phyloP scores from a whole-genome alignment of 2,329 filamentous ascomycete species.

The Paraphoma sp. region DNA sequence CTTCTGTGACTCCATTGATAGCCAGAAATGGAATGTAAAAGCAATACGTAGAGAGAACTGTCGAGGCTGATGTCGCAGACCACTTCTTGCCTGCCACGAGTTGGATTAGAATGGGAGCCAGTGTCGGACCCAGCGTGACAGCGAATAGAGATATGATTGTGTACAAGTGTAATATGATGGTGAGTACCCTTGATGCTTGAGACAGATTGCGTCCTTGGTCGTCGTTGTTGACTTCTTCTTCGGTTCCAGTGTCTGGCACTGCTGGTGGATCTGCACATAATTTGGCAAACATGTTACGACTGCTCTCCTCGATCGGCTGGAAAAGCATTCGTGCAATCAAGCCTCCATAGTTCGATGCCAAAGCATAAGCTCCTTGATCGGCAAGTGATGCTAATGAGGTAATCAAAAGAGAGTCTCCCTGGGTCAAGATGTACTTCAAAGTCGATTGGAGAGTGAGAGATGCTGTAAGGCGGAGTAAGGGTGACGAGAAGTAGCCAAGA shows the following conservation, averaged over 20 bases:
- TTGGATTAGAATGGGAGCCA: constrained; percentile 75
- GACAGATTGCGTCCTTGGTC: constrained; percentile 32
- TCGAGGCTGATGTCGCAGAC: constrained; percentile 74
- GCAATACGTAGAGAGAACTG: constrained; percentile 80
- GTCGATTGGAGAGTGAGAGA: constrained; percentile 87
- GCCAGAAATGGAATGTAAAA: constrained; percentile 94
- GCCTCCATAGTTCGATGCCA: constrained; percentile 92
- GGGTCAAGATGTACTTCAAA: constrained; percentile 91
- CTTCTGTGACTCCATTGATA: constrained; percentile 88
- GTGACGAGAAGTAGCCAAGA: constrained; percentile 64
- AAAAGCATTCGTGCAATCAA: constrained; percentile 88
- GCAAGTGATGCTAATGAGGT: constrained; percentile 76
- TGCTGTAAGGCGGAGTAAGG: constrained; percentile 74
- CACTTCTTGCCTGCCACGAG: constrained; percentile 80
- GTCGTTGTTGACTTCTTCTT: constrained; percentile 7
- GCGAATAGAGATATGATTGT: constrained; percentile 73
- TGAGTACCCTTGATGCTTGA: constrained; percentile 61
- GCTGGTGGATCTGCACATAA: constrained; percentile 62
- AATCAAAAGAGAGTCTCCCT: constrained; percentile 91
- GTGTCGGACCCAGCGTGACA: constrained; percentile 73
- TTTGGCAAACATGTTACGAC: constrained; percentile 86
- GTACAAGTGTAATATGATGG: constrained; percentile 74
- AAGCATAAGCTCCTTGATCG: constrained; percentile 88
- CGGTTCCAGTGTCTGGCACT: constrained; percentile 14
- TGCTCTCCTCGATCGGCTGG: constrained; percentile 94